Evolutionary conservation across 208 protist genomes (phyloP).

Genomic region (Leishmania tropica): DNA sequence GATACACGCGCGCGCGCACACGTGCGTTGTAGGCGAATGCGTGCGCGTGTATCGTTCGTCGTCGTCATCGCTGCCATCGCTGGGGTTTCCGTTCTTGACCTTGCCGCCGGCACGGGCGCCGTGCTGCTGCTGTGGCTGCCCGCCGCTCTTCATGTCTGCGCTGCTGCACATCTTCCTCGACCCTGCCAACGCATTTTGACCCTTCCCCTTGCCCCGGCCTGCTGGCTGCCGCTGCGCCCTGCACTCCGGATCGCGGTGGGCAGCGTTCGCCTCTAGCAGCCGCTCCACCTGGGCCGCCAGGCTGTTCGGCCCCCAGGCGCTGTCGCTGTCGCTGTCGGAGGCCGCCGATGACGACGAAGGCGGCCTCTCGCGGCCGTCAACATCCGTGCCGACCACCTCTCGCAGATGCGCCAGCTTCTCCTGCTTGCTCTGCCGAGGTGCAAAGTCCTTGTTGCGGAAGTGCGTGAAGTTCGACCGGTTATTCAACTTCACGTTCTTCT

Average conservation of each 20-base stretch:
- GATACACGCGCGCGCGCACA: no score
- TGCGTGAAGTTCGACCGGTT: constrained; percentile 88
- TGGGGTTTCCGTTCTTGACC: neutral
- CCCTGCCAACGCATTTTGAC: neutral
- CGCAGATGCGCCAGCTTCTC: constrained; percentile 12
- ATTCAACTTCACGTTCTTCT: constrained; percentile 91
- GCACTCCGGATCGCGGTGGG: constrained; percentile 3
- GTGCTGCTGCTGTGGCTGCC: neutral
- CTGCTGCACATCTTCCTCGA: neutral
- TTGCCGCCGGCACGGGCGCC: neutral
- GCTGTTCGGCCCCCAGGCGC: neutral
- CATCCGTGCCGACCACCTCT: neutral
- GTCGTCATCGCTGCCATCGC: constrained; percentile 2
- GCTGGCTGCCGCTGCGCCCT: neutral
- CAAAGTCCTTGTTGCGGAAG: constrained; percentile 90
- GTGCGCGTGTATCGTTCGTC: neutral
- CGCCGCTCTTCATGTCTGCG: neutral
- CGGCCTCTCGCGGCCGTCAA: neutral
- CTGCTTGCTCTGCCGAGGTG: constrained; percentile 37
- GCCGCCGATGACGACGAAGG: neutral
- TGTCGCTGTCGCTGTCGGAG: constrained; percentile 3
- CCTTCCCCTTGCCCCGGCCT: neutral
- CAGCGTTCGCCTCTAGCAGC: constrained; percentile 11
- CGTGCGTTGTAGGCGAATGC: no score
- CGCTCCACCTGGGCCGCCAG: constrained; percentile 18